A percentile compares a stretch with the other conserved stretches of the same genome.
Conservation (phyloP, 2,329 filamentous ascomycete species). For the Fusarium devonianum region DNA sequence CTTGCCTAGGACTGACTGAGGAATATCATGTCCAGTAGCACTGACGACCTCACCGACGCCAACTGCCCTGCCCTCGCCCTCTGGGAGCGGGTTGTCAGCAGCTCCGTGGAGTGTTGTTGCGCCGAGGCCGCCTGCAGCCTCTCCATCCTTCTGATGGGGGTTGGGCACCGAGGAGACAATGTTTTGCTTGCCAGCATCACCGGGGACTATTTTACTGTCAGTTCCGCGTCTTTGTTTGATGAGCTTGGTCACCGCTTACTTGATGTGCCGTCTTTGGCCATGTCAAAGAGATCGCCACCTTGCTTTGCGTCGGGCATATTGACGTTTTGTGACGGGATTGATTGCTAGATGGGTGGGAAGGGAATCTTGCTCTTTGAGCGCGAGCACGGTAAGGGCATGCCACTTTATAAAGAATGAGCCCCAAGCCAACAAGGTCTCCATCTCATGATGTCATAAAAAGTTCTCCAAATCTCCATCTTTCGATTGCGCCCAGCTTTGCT, state of each 20-base stretch:
- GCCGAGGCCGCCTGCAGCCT: slow-evolving; percentile 17
- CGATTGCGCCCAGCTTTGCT: too few relatives aligned
- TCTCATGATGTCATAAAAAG: neutral
- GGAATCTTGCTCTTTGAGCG: too few relatives aligned
- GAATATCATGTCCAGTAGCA: slow-evolving; percentile 16
- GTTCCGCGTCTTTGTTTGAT: too few relatives aligned
- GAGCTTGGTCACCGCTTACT: neutral
- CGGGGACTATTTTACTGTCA: slow-evolving; percentile 9
- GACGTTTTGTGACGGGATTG: too few relatives aligned
- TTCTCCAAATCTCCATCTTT: too few relatives aligned
- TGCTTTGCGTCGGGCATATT: slow-evolving; percentile 20
- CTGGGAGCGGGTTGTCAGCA: slow-evolving; percentile 9
- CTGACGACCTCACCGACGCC: slow-evolving; percentile 10
- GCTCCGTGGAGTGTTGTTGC: slow-evolving; percentile 6
- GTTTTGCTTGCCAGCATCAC: slow-evolving; percentile 21
- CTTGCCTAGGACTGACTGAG: slow-evolving; percentile 6
- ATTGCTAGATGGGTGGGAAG: neutral
- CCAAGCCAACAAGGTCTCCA: too few relatives aligned
- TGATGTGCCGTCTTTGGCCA: slow-evolving; percentile 25
- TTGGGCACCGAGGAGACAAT: slow-evolving; percentile 15
- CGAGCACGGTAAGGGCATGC: too few relatives aligned
- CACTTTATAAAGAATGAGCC: too few relatives aligned
- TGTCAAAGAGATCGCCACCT: slow-evolving; percentile 26
- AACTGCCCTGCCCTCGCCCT: neutral
- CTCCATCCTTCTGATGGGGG: slow-evolving; percentile 6